Percentiles rank a stretch among this genome's conserved stretches.
phyloP scores from a whole-genome alignment of 2,329 filamentous ascomycete species.

The Chaetomiaceae sp. region DNA sequence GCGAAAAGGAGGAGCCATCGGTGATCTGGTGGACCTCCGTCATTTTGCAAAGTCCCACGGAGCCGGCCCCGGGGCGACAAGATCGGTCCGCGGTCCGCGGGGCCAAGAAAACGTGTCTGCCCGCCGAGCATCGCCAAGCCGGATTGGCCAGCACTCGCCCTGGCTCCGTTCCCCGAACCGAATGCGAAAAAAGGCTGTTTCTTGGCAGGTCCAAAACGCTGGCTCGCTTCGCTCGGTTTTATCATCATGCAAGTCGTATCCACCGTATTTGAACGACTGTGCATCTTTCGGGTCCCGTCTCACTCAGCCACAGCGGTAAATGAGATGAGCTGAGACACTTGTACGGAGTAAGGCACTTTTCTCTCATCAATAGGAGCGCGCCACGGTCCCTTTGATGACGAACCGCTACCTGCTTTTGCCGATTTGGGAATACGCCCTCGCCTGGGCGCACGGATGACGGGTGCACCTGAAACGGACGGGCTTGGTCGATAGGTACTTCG shows the following conservation, averaged over 20 bases:
- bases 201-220: too few species aligned
- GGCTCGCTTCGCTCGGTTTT: too few species aligned
- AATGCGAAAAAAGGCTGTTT: too few species aligned
- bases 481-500: neutral
- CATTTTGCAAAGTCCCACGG: neutral
- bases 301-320: neutral
- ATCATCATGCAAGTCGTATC: neutral
- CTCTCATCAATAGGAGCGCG: neutral
- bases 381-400: neutral
- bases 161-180: too few species aligned
- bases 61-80: neutral
- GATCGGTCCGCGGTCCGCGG: neutral
- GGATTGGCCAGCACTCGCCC: too few species aligned
- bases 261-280: neutral
- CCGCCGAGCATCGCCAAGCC: slow-evolving; percentile 6
- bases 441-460: neutral
- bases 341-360: too few species aligned
- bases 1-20: neutral
- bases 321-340: neutral
- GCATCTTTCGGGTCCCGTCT: neutral
- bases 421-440: neutral
- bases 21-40: neutral
- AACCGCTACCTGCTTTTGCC: too few species aligned
- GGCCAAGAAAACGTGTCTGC: slow-evolving; percentile 6
- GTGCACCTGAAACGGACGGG: neutral